Evolutionary conservation across 2,329 filamentous ascomycete genomes (phyloP).

Genomic region (Emmonsia crescens): DNA sequence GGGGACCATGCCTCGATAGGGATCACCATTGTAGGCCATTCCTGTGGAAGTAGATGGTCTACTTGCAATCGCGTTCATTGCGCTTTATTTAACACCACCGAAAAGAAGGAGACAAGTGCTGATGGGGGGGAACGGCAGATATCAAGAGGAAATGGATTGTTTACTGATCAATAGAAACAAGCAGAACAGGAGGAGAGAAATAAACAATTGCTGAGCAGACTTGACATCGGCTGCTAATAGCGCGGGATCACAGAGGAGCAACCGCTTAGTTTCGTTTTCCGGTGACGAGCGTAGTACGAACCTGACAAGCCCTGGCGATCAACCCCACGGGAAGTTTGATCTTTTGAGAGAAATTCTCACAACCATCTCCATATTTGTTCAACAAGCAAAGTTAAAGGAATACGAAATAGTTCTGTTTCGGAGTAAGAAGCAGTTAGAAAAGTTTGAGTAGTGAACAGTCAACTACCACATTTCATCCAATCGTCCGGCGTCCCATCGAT

Average conservation of each 20-base stretch:
- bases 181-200: neutral
- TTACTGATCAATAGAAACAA: neutral
- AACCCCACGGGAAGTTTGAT: constrained; percentile 8
- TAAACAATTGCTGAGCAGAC: neutral
- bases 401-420: neutral
- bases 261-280: neutral
- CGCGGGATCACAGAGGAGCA: neutral
- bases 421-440: neutral
- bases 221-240: neutral
- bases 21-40: constrained; percentile 22
- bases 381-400: neutral
- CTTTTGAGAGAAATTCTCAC: neutral
- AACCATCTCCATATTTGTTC: neutral
- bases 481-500: neutral
- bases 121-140: neutral
- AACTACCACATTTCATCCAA: neutral
- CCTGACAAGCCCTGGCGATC: constrained; percentile 10
- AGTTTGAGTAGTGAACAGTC: neutral
- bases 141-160: neutral
- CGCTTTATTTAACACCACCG: constrained; percentile 12
- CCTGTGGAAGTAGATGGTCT: constrained; percentile 24
- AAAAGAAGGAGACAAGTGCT: neutral
- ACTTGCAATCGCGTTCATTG: constrained; percentile 32
- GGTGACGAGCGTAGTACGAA: neutral
- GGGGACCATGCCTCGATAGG: constrained; percentile 17